Conservation (phyloP, 2,329 filamentous ascomycete genomes). For the Metarhizium anisopliae region DNA sequence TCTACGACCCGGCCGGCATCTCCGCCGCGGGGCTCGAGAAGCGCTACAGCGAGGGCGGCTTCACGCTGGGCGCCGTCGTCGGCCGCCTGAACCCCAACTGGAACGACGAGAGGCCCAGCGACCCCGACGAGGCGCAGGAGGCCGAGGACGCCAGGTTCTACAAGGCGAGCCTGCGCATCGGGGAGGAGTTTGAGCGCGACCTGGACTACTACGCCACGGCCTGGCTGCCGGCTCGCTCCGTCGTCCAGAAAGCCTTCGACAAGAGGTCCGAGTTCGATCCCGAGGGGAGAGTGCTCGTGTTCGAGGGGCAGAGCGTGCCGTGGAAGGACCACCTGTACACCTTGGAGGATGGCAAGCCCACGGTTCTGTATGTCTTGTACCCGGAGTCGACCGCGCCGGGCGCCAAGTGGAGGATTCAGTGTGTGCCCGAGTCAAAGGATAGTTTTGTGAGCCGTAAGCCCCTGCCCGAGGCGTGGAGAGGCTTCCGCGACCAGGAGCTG, state of each 20-base stretch:
- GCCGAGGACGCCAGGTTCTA: slow-evolving; percentile 76
- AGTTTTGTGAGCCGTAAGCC: slow-evolving; percentile 90
- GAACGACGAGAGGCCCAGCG: slow-evolving; percentile 55
- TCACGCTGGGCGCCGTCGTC: slow-evolving; percentile 79
- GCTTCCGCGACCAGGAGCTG: slow-evolving; percentile 77
- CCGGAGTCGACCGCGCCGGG: slow-evolving; percentile 68
- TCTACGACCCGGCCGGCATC: slow-evolving; percentile 65
- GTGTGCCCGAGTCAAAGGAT: slow-evolving; percentile 74
- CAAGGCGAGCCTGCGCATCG: slow-evolving; percentile 71
- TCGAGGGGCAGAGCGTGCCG: slow-evolving; percentile 69
- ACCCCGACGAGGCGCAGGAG: slow-evolving; percentile 50
- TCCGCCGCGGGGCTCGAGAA: slow-evolving; percentile 66
- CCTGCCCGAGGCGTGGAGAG: slow-evolving; percentile 84
- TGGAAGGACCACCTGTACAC: slow-evolving; percentile 97
- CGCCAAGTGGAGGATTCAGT: slow-evolving; percentile 88
- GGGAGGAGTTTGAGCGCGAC: slow-evolving; percentile 77
- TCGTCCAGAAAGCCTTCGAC: slow-evolving; percentile 69
- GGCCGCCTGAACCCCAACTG: slow-evolving; percentile 69
- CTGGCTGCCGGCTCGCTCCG: slow-evolving; percentile 81
- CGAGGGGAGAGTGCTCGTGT: slow-evolving; percentile 70
- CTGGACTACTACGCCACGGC: slow-evolving; percentile 64
- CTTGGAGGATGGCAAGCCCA: slow-evolving; percentile 57
- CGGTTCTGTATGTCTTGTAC: slow-evolving; percentile 81
- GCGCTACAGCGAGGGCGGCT: slow-evolving; percentile 73
- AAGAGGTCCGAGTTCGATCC: slow-evolving; percentile 59